These are phyloP conservation scores for Ceratocystis destructans DNA, from an alignment of 2,329 filamentous ascomycete genomes.

Conservation along the genomic window DNA sequence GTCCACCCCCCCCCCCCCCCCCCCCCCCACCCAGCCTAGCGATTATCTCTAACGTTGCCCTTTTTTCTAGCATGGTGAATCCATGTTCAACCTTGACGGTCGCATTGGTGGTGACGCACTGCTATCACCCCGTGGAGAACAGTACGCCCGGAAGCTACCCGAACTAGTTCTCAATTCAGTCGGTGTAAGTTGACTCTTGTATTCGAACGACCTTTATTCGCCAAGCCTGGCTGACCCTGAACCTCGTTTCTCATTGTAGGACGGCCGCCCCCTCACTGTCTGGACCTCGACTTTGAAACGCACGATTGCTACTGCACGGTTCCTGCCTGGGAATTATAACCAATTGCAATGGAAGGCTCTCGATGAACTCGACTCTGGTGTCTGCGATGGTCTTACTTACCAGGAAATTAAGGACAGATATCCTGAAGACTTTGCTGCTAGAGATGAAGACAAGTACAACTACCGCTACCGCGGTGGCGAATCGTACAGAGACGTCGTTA, in stretches of 20 bases:
- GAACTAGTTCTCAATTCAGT: constrained; percentile 75
- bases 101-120: constrained; percentile 87
- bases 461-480: constrained; percentile 96
- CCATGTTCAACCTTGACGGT: constrained; percentile 76
- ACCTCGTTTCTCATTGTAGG: constrained; percentile 28
- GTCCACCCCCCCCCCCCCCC: too few species aligned
- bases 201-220: neutral
- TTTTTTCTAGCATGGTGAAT: constrained; percentile 70
- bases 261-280: constrained; percentile 46
- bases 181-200: constrained; percentile 44
- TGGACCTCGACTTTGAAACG: constrained; percentile 56
- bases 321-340: constrained; percentile 69
- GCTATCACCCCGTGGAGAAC: constrained; percentile 71
- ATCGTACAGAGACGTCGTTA: constrained; percentile 91
- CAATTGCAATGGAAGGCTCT: constrained; percentile 98
- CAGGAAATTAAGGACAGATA: constrained; percentile 83
- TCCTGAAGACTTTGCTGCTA: constrained; percentile 87
- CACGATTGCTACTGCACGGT: constrained; percentile 81
- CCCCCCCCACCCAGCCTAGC: too few species aligned
- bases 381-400: constrained; percentile 93
- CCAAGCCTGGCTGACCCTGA: constrained; percentile 17
- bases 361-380: constrained; percentile 89
- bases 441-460: constrained; percentile 98
- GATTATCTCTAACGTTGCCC: neutral
- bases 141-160: constrained; percentile 75